Base-by-base conservation (phyloP, 176 grass and related monocot species). In the Zea luxurians region DNA sequence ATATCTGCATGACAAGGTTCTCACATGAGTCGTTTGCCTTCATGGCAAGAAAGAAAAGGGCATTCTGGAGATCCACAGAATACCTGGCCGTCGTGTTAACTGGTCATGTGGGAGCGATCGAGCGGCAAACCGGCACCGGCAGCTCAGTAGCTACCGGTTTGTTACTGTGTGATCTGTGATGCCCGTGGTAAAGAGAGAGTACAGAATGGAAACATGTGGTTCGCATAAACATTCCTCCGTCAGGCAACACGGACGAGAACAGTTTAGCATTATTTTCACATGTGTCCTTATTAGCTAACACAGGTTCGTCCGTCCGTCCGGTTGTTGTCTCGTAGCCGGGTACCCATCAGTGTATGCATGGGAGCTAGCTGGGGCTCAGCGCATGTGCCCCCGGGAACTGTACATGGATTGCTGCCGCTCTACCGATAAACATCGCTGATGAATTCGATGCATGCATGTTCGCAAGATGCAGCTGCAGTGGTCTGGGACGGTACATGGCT, bases 21-120 rank as follows among this genome's bases (percentile, higher is more conserved):
- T n/a, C 81, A 48, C 70, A 69, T 13, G 76, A 84, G 82, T 20
- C 82, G 77, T 71, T 82, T 71, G 77, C 82, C 48, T 71, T 62
- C 40, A 10, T 66, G 55, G 62, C 82, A 88, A 89, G 87, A n/a
- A 88, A 89, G 87, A 77, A 89, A 89, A 88, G 77, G 70, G 40
- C 47, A 2, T 81, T 84, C 86, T 80, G 64, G 58, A 88, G 77
- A 89, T 89, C 82, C 64, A 49, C 42, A 64, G 73, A 81, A 76
- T 79, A 43, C 83, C 66, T 53, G 68, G 27, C 0, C 13, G 13
- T 7, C 13, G 69, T n/a, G 27, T 27, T 27, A 27, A 27, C 27
- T 57, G 58, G 48, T 71, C 81, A 84, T 84, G 81, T 84, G 86
- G 21, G n/a, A 82, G 21, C 54, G 47, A 27, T 27, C 4, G 47